Percentiles rank a stretch among this genome's conserved stretches.
These are phyloP conservation scores for Ogataea methylovora DNA, from an alignment of 805 yeast genomes.

Conservation along the genomic window DNA sequence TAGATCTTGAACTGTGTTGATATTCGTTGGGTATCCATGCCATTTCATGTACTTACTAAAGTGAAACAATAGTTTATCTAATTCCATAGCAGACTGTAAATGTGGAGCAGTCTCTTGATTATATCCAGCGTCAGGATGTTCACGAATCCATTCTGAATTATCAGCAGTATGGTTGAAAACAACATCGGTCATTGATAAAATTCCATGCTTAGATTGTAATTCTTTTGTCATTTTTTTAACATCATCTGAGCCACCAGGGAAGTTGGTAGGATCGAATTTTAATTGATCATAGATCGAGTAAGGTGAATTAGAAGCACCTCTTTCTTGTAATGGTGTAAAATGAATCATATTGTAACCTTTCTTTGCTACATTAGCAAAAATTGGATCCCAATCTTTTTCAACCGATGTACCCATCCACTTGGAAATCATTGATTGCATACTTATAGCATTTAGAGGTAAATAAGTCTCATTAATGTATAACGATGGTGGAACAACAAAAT, in stretches of 20 bases:
- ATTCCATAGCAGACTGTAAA: slow-evolving; percentile 72
- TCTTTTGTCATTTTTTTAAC: slow-evolving; percentile 42
- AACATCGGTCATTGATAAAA: slow-evolving; percentile 81
- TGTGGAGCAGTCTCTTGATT: slow-evolving; percentile 86
- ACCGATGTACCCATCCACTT: slow-evolving; percentile 78
- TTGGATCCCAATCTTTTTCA: slow-evolving; percentile 50
- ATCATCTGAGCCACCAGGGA: slow-evolving; percentile 44
- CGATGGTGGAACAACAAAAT: slow-evolving; percentile 77
- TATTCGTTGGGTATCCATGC: slow-evolving; percentile 54
- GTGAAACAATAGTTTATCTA: slow-evolving; percentile 61
- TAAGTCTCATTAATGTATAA: slow-evolving; percentile 47
- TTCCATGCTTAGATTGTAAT: slow-evolving; percentile 46
- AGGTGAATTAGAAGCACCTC: slow-evolving; percentile 91
- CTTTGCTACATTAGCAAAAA: slow-evolving; percentile 50
- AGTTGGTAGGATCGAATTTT: slow-evolving; percentile 59
- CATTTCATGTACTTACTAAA: slow-evolving; percentile 53
- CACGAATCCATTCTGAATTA: slow-evolving; percentile 77
- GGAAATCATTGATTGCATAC: slow-evolving; percentile 78
- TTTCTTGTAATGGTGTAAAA: slow-evolving; percentile 85
- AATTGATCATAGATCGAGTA: slow-evolving; percentile 87
- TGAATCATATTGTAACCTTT: slow-evolving; percentile 96
- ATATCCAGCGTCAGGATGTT: slow-evolving; percentile 89
- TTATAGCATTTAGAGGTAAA: slow-evolving; percentile 69
- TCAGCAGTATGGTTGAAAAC: slow-evolving; percentile 94
- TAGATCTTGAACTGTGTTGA: slow-evolving; percentile 48